Evolutionary conservation across 768 basidiomycete genomes (phyloP).

Genomic region (Calocera viscosa): DNA sequence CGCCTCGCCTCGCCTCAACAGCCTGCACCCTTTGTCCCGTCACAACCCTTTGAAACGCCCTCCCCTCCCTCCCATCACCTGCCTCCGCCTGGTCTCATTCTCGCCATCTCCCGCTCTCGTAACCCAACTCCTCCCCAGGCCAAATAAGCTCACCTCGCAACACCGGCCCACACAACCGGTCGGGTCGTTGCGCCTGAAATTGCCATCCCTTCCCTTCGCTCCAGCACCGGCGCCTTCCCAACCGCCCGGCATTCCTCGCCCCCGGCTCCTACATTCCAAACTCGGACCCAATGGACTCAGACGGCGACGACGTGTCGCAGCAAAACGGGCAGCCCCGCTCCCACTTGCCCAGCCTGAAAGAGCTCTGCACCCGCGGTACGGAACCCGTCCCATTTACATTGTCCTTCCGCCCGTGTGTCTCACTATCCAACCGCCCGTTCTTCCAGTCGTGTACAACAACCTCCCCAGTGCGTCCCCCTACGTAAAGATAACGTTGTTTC

Average conservation of each 20-base stretch:
- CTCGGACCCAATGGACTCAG: background rate
- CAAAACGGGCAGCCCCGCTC: background rate
- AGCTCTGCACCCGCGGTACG: conserved; percentile 5
- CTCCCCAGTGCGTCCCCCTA: conserved; percentile 31
- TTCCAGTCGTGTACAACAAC: conserved; percentile 5
- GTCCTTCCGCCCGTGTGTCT: background rate
- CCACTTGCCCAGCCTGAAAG: conserved; percentile 3
- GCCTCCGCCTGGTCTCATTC: conserved; percentile 5
- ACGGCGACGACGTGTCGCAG: background rate
- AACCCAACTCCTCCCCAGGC: background rate
- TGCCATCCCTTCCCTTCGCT: background rate
- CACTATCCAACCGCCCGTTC: background rate
- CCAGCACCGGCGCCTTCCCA: no score
- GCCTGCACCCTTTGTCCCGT: no score
- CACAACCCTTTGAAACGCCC: background rate
- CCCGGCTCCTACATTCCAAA: background rate
- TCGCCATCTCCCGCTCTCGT: background rate
- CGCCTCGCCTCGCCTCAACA: background rate
- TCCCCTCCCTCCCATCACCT: background rate
- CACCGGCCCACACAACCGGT: no score
- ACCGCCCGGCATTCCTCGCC: background rate
- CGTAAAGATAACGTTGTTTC: background rate
- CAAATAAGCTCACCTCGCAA: background rate
- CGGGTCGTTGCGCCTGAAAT: no score
- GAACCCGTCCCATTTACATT: background rate